These are phyloP conservation scores for Verticillium nubilum DNA, from an alignment of 2,329 filamentous ascomycete genomes.

Conservation along the genomic window DNA sequence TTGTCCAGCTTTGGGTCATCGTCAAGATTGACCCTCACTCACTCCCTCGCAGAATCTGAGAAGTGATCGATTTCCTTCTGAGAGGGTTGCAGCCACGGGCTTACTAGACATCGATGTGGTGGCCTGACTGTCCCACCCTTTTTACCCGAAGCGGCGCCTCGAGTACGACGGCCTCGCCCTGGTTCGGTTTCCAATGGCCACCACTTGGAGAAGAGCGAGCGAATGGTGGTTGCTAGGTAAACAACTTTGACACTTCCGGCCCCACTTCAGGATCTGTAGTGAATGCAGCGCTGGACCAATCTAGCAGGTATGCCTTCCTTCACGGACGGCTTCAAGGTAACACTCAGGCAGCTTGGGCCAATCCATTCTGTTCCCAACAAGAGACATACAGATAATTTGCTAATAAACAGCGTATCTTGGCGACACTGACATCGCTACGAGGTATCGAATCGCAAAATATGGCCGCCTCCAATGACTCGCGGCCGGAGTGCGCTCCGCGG, in stretches of 20 bases:
- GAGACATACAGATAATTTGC: not conserved
- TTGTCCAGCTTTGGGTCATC: not conserved
- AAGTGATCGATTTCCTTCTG: not conserved
- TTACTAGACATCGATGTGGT: not conserved
- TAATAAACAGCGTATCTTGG: not conserved
- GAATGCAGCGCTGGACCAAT: not conserved
- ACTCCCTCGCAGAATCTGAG: not conserved
- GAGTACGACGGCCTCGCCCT: not conserved
- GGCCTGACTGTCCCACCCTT: not conserved
- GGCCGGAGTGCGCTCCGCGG: not conserved
- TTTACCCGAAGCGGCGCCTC: not conserved
- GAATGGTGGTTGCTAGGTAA: not conserved
- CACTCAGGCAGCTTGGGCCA: not conserved
- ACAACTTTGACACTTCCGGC: not conserved
- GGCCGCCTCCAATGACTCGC: not conserved
- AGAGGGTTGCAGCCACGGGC: not conserved
- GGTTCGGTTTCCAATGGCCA: not conserved
- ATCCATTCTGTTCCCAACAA: not conserved
- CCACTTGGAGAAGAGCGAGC: not conserved
- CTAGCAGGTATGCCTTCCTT: not conserved
- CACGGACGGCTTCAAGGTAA: not conserved
- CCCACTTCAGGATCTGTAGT: not conserved
- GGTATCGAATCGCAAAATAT: not conserved
- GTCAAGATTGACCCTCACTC: not conserved
- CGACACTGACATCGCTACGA: not conserved